These are phyloP conservation scores for Solanum sparsipilum DNA, from an alignment of 257 asterid genomes.

Conservation along the genomic window DNA sequence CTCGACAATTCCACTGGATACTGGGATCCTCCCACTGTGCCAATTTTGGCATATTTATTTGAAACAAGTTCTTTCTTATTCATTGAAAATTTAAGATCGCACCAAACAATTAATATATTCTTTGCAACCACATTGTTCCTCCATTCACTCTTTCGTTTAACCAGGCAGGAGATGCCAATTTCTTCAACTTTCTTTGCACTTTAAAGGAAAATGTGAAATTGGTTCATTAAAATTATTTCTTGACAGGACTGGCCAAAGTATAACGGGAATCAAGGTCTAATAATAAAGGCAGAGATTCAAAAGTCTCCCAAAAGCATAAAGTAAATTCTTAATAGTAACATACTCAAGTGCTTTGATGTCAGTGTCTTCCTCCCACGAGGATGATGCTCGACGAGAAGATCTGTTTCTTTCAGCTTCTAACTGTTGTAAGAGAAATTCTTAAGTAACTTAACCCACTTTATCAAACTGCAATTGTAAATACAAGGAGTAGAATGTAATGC, in stretches of 20 bases:
- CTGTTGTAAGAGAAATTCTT: conserved; percentile 24
- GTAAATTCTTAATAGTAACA: conserved; percentile 14
- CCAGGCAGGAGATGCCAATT: background rate
- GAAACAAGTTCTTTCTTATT: background rate
- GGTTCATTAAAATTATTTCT: no score
- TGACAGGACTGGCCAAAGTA: background rate
- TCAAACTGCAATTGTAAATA: background rate
- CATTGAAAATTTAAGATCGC: background rate
- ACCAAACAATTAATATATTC: background rate
- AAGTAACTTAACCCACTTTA: background rate
- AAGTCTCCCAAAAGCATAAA: background rate
- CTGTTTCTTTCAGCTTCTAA: conserved; percentile 79
- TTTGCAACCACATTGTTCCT: background rate
- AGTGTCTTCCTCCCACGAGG: conserved; percentile 93
- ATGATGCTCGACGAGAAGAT: conserved; percentile 80
- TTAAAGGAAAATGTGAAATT: no score
- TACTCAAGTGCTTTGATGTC: conserved; percentile 98
- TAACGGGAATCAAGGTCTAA: background rate
- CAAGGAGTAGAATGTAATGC: background rate
- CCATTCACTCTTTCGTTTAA: background rate
- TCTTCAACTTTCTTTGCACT: background rate
- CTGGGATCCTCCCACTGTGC: background rate
- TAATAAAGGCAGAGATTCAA: background rate
- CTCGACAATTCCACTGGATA: background rate
- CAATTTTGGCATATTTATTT: background rate